Evolutionary conservation across 1,139 yeast genomes (phyloP).

Genomic region (Cylindricascospora bacillispora): DNA sequence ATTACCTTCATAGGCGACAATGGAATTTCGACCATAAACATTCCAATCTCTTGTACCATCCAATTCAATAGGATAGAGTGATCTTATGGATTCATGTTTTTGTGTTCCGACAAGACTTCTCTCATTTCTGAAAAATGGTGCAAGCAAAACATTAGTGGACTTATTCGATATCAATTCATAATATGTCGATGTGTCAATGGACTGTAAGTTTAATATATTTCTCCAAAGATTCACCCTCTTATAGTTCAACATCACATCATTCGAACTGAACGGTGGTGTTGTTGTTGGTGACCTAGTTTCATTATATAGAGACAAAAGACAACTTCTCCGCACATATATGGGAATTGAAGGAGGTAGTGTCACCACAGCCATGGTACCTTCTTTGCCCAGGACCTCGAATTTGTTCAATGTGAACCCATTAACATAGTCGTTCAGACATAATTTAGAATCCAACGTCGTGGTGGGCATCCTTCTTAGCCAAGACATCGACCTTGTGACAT

Average conservation of each 20-base stretch:
- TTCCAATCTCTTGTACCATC: constrained; percentile 25
- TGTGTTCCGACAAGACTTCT: too few species aligned
- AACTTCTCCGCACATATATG: constrained; percentile 7
- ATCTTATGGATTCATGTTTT: too few species aligned
- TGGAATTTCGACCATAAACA: constrained; percentile 20
- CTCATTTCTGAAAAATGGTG: too few species aligned
- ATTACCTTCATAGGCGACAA: constrained; percentile 22
- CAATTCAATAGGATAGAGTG: constrained; percentile 18
- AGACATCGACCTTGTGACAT: too few species aligned
- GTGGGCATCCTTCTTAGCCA: too few species aligned
- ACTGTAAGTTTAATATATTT: constrained; percentile 10
- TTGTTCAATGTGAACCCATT: too few species aligned
- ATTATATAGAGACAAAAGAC: constrained; percentile 5
- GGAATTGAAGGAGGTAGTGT: constrained; percentile 10
- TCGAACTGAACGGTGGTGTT: not conserved
- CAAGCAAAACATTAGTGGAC: too few species aligned
- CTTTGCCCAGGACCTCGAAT: constrained; percentile 7
- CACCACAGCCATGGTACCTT: constrained; percentile 7
- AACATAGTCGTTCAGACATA: too few species aligned
- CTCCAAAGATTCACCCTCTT: constrained; percentile 16
- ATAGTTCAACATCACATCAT: constrained; percentile 2
- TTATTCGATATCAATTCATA: not conserved
- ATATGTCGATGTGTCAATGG: constrained; percentile 1
- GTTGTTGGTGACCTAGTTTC: too few species aligned
- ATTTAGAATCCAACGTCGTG: too few species aligned